phyloP scores from a whole-genome alignment of 1,284 basidiomycete species.

The Ustilago nuda region DNA sequence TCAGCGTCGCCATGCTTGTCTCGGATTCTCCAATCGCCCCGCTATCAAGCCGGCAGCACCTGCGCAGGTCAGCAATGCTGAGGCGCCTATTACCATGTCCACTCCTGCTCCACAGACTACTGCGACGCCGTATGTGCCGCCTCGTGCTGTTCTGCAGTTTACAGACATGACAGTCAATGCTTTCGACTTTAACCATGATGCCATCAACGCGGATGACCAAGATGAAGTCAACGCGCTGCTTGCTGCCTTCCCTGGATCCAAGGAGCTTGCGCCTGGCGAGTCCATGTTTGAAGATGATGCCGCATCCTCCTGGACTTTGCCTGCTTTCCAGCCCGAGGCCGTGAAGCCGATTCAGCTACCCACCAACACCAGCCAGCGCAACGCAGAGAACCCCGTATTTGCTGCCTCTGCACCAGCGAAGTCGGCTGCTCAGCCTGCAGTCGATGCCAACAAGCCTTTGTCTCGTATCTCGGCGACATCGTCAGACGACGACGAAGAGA shows the following conservation, averaged over 20 bases:
- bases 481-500: slow-evolving; percentile 39
- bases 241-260: slow-evolving; percentile 51
- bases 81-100: neutral
- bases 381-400: neutral
- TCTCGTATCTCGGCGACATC: slow-evolving; percentile 22
- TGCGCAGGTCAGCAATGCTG: neutral
- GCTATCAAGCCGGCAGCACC: slow-evolving; percentile 18
- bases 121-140: slow-evolving; percentile 23
- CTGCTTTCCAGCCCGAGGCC: slow-evolving; percentile 32
- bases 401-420: neutral
- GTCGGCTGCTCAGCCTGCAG: neutral
- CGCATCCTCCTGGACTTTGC: slow-evolving; percentile 22
- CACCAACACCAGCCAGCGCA: neutral
- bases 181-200: slow-evolving; percentile 20
- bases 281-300: slow-evolving; percentile 40
- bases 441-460: slow-evolving; percentile 6
- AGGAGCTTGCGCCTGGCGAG: slow-evolving; percentile 41
- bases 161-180: slow-evolving; percentile 5
- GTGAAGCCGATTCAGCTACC: neutral
- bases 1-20: slow-evolving; percentile 37
- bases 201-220: slow-evolving; percentile 14
- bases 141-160: slow-evolving; percentile 18
- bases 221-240: slow-evolving; percentile 52
- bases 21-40: slow-evolving; percentile 44
- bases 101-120: neutral